Evolutionary conservation across 2,329 filamentous ascomycete species (phyloP).

Genomic region (Colletotrichum euphorbiae): DNA sequence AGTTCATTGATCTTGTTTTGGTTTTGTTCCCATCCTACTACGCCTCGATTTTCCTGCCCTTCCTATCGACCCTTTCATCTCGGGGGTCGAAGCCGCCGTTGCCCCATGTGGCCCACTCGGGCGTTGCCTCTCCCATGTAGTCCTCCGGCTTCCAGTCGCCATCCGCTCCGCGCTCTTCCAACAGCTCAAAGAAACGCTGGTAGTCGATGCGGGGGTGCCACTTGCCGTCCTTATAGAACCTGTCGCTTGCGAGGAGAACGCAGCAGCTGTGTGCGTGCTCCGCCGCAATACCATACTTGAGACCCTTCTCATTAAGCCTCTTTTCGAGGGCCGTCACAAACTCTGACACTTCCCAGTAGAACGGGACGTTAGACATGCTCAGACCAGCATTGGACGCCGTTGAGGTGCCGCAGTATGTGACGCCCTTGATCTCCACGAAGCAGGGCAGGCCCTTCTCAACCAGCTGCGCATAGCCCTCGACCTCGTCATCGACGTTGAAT

Average conservation of each 20-base stretch:
- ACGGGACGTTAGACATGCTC: constrained; percentile 97
- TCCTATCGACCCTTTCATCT: constrained; percentile 87
- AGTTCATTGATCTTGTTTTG: constrained; percentile 35
- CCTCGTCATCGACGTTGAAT: constrained; percentile 97
- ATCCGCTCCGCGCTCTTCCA: constrained; percentile 75
- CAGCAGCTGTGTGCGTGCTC: constrained; percentile 97
- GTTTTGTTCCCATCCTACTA: constrained; percentile 41
- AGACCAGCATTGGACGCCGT: constrained; percentile 86
- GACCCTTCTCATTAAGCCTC: constrained; percentile 75
- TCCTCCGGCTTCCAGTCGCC: constrained; percentile 87
- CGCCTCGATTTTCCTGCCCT: constrained; percentile 75
- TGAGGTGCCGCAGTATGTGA: constrained; percentile 94
- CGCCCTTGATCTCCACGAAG: constrained; percentile 96
- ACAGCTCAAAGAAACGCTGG: constrained; percentile 83
- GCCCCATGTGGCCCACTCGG: constrained; percentile 95
- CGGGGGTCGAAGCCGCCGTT: constrained; percentile 94
- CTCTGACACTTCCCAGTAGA: constrained; percentile 88
- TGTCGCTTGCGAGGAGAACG: constrained; percentile 83
- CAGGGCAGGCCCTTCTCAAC: constrained; percentile 88
- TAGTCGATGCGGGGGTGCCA: constrained; percentile 97
- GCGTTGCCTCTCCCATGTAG: constrained; percentile 86
- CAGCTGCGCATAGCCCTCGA: constrained; percentile 87
- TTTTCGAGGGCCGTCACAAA: constrained; percentile 83
- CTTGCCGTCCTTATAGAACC: constrained; percentile 80
- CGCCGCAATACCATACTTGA: constrained; percentile 90